phyloP scores from a whole-genome alignment of 179 eudicot genomes.

The Beta corolliflora region DNA sequence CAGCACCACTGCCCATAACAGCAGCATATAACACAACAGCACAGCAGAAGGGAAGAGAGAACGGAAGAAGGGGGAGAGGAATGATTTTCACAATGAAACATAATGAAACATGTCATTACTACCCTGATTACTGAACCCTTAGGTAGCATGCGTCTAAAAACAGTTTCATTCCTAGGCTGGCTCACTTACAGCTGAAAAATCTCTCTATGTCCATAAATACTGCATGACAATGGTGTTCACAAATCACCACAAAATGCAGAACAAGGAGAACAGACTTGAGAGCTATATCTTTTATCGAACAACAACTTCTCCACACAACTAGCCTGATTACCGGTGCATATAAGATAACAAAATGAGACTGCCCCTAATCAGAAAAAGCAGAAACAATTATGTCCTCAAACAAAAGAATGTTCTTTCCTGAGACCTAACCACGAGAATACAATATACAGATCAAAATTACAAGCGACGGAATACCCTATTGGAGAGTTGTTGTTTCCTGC shows the following conservation, averaged over 20 bases:
- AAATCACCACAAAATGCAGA: background rate
- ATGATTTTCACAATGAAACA: too few relatives aligned
- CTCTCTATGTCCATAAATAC: background rate
- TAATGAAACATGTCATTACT: background rate
- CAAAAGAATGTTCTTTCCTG: background rate
- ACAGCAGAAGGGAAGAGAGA: too few relatives aligned
- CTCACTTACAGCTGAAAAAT: background rate
- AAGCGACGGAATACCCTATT: background rate
- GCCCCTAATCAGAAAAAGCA: background rate
- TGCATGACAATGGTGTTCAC: background rate
- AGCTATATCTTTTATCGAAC: background rate
- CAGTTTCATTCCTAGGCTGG: background rate
- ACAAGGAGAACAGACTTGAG: background rate
- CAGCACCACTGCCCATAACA: too few relatives aligned
- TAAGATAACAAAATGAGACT: background rate
- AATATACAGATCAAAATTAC: background rate
- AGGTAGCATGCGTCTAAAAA: background rate
- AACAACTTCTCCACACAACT: background rate
- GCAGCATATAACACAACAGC: too few relatives aligned
- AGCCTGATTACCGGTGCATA: background rate
- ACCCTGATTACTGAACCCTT: conserved; percentile 10
- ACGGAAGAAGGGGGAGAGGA: too few relatives aligned
- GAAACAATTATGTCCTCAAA: background rate
- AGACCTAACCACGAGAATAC: background rate
- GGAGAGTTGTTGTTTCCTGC: background rate